Conservation (phyloP, 148 eudicot species). For the Polygonum maritimum region DNA sequence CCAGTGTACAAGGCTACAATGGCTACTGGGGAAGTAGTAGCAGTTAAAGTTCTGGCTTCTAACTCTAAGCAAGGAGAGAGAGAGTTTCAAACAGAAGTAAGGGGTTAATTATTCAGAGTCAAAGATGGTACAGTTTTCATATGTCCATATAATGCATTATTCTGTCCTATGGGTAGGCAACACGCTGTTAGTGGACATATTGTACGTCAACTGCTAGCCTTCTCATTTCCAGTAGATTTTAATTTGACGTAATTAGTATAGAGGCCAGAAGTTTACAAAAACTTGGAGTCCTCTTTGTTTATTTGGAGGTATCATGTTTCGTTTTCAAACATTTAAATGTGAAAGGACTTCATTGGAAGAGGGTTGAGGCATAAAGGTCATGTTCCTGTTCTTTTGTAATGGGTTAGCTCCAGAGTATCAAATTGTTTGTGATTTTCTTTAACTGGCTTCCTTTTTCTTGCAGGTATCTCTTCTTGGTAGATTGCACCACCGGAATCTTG, state of each 20-base stretch:
- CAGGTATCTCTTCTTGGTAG: slow-evolving; percentile 94
- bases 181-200: background rate
- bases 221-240: background rate
- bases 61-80: slow-evolving; percentile 92
- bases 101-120: background rate
- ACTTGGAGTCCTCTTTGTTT: background rate
- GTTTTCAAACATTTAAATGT: background rate
- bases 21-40: slow-evolving; percentile 81
- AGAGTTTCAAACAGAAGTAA: slow-evolving; percentile 97
- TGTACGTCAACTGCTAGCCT: background rate
- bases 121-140: background rate
- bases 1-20: slow-evolving; percentile 88
- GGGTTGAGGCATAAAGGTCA: background rate
- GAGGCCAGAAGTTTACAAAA: background rate
- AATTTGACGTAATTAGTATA: background rate
- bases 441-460: slow-evolving; percentile 10
- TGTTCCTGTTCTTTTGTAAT: background rate
- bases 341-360: background rate
- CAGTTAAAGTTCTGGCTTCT: slow-evolving; percentile 91
- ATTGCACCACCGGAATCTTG: slow-evolving; percentile 92
- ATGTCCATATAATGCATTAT: background rate
- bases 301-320: background rate
- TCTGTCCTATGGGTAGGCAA: background rate
- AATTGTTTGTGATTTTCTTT: background rate
- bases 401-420: background rate